These are phyloP conservation scores for Scheffersomyces ergatensis DNA, from an alignment of 805 yeast genomes.

Conservation along the genomic window DNA sequence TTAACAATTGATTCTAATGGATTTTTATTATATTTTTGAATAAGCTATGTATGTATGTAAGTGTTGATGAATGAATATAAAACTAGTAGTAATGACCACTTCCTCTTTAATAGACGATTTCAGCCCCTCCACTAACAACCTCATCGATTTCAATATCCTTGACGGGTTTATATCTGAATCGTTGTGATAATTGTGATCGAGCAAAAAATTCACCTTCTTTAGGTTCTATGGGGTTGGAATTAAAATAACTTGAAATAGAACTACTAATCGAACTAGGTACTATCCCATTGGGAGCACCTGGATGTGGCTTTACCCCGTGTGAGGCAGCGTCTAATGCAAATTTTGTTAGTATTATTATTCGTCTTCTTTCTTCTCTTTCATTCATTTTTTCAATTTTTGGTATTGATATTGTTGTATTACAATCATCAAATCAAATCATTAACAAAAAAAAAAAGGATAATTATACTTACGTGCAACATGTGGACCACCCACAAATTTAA, in stretches of 20 bases:
- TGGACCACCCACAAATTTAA: conserved; percentile 85
- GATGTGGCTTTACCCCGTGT: conserved; percentile 27
- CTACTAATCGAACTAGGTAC: conserved; percentile 26
- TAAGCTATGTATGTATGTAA: too few species aligned
- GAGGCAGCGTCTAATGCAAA: conserved; percentile 6
- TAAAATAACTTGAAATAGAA: conserved; percentile 9
- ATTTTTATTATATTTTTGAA: too few species aligned
- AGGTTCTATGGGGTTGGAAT: conserved; percentile 38
- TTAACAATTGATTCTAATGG: too few species aligned
- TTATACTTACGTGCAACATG: conserved; percentile 51
- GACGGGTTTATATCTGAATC: conserved; percentile 67
- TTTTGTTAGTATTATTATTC: conserved; percentile 6
- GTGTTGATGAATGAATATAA: too few species aligned
- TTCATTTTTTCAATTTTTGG: neutral
- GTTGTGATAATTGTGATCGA: conserved; percentile 64
- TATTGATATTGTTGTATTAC: neutral
- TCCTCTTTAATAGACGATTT: conserved; percentile 44
- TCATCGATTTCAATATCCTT: conserved; percentile 72
- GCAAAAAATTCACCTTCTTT: conserved; percentile 46
- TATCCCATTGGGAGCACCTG: conserved; percentile 43
- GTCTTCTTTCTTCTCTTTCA: too few species aligned
- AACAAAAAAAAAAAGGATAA: conserved; percentile 1
- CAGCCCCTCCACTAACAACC: conserved; percentile 84
- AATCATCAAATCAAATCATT: neutral
- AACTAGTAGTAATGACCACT: too few species aligned